These are phyloP conservation scores for Kodamaea neixiangensis DNA, from an alignment of 805 yeast species.

Conservation along the genomic window DNA sequence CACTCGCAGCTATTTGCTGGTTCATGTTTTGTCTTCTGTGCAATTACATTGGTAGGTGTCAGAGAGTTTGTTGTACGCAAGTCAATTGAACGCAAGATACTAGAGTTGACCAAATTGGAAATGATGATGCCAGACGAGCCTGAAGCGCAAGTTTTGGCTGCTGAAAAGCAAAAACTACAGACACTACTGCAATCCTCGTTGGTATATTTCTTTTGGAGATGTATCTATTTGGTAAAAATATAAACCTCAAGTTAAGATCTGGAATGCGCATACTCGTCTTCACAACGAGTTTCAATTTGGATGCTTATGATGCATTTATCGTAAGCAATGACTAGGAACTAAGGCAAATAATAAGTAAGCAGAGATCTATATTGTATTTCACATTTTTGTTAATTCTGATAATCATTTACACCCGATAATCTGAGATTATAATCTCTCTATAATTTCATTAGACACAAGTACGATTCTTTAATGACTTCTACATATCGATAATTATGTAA, in stretches of 20 bases:
- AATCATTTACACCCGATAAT: too few relatives aligned
- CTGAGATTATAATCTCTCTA: too few relatives aligned
- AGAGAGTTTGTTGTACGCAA: slow-evolving; percentile 54
- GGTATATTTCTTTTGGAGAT: slow-evolving; percentile 2
- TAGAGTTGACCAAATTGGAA: neutral
- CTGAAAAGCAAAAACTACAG: neutral
- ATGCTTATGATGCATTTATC: too few relatives aligned
- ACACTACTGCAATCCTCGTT: neutral
- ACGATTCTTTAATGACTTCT: too few relatives aligned
- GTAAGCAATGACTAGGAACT: too few relatives aligned
- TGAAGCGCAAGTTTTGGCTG: neutral
- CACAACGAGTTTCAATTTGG: too few relatives aligned
- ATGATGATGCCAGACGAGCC: neutral
- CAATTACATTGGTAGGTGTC: slow-evolving; percentile 45
- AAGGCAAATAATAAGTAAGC: too few relatives aligned
- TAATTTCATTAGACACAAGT: too few relatives aligned
- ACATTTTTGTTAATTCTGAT: too few relatives aligned
- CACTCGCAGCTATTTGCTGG: slow-evolving; percentile 66
- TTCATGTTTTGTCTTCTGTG: slow-evolving; percentile 41
- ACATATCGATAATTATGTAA: too few relatives aligned
- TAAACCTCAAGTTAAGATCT: neutral
- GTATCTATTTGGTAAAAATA: neutral
- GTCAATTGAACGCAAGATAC: neutral
- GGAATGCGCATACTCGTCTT: too few relatives aligned
- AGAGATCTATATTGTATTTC: too few relatives aligned